Evolutionary conservation across 352 stramenopile species (phyloP).

Genomic region (Pythium myriotylum): DNA sequence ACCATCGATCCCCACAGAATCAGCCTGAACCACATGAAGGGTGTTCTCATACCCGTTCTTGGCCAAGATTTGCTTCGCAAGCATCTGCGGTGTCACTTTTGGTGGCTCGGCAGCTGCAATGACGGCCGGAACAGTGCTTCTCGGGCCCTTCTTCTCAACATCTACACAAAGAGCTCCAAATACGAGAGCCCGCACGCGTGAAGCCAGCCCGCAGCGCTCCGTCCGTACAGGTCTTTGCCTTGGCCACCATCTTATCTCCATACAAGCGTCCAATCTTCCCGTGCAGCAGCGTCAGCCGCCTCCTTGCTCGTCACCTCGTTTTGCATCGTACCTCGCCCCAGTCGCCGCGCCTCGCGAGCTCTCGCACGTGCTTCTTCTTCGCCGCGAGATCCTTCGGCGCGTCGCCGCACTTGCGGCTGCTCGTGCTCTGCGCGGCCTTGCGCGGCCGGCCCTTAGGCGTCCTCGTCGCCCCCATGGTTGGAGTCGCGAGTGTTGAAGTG

Average conservation of each 20-base stretch:
- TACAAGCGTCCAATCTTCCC: constrained; percentile 64
- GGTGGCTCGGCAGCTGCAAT: not conserved
- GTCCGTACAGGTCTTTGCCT: constrained; percentile 63
- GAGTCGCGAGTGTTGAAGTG: constrained; percentile 15
- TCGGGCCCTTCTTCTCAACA: constrained; percentile 39
- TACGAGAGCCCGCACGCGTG: not conserved
- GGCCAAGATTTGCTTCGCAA: constrained; percentile 62
- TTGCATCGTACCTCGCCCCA: constrained; percentile 51
- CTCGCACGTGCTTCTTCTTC: constrained; percentile 82
- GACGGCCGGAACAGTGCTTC: not conserved
- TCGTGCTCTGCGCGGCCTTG: constrained; percentile 10
- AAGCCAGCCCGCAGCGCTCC: not conserved
- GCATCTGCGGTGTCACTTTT: constrained; percentile 60
- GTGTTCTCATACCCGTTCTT: constrained; percentile 54
- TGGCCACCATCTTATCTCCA: constrained; percentile 69
- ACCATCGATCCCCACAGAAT: not conserved
- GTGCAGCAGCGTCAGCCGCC: not conserved
- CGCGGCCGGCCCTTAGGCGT: constrained; percentile 8
- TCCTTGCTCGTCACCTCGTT: not conserved
- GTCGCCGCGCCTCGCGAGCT: constrained; percentile 49
- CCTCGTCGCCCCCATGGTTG: constrained; percentile 21
- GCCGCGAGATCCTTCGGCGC: constrained; percentile 34
- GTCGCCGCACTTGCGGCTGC: not conserved
- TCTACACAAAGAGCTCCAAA: constrained; percentile 32
- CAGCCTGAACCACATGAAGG: not conserved